phyloP scores from a whole-genome alignment of 257 asterid genomes.

The Thymus quinquecostatus region DNA sequence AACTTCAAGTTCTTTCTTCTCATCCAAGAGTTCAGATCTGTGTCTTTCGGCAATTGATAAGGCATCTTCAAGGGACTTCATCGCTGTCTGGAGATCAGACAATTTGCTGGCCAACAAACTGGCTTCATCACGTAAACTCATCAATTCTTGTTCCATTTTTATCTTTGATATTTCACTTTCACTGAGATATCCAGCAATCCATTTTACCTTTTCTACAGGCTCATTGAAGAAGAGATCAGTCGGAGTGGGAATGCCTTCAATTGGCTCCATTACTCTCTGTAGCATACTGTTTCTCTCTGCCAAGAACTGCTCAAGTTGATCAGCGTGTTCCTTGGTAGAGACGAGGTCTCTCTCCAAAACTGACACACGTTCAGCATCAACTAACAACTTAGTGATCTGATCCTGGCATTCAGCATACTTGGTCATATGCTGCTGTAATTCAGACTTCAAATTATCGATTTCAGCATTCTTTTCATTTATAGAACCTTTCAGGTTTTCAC shows the following conservation, averaged over 20 bases:
- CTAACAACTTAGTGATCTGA: conserved; percentile 55
- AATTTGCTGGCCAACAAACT: conserved; percentile 50
- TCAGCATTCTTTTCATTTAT: conserved; percentile 68
- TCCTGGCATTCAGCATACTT: conserved; percentile 53
- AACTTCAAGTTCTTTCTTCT: conserved; percentile 68
- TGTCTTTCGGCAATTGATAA: conserved; percentile 57
- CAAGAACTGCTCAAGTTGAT: conserved; percentile 71
- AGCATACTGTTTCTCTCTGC: conserved; percentile 71
- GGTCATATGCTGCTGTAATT: conserved; percentile 54
- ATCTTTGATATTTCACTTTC: conserved; percentile 55
- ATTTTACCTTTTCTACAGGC: conserved; percentile 74
- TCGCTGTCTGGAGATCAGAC: conserved; percentile 48
- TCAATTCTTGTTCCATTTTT: conserved; percentile 64
- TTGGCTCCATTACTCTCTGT: conserved; percentile 64
- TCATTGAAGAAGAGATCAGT: conserved; percentile 54
- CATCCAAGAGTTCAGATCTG: conserved; percentile 58
- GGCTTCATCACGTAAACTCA: conserved; percentile 56
- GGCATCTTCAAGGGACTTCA: conserved; percentile 63
- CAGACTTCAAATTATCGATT: conserved; percentile 69
- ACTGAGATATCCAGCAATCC: conserved; percentile 56
- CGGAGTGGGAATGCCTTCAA: conserved; percentile 66
- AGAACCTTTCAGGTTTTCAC: conserved; percentile 75
- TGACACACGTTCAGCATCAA: conserved; percentile 61
- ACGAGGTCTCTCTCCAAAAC: conserved; percentile 60
- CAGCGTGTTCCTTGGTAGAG: conserved; percentile 51